Percentiles rank a stretch among this genome's conserved stretches.
phyloP scores from a whole-genome alignment of 306 rosid species.

The Medicago truncatula region DNA sequence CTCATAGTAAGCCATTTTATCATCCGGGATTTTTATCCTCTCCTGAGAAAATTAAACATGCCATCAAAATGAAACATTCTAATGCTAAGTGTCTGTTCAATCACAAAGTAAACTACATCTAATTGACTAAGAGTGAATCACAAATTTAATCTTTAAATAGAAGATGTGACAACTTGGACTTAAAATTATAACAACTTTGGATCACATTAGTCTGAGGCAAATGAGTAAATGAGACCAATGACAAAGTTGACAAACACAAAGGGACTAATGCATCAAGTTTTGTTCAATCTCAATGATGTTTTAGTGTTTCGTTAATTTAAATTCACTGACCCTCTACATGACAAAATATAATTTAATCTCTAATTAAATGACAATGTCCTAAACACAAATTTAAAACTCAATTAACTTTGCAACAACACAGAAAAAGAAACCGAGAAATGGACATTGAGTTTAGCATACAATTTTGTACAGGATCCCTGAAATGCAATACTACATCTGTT shows the following conservation, averaged over 20 bases:
- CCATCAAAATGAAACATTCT: conserved; percentile 1
- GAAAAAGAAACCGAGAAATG: too few relatives aligned
- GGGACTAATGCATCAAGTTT: background rate
- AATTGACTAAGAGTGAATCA: background rate
- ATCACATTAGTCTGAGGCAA: background rate
- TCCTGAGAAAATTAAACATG: conserved; percentile 58
- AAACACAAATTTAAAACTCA: too few relatives aligned
- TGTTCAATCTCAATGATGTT: background rate
- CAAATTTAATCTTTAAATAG: background rate
- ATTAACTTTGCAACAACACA: too few relatives aligned
- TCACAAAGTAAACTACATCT: too few relatives aligned
- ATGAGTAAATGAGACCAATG: background rate
- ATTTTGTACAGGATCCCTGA: too few relatives aligned
- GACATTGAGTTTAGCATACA: too few relatives aligned
- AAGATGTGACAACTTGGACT: background rate
- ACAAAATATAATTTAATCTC: too few relatives aligned
- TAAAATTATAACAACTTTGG: background rate
- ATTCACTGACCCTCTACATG: too few relatives aligned
- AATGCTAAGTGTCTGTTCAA: conserved; percentile 1
- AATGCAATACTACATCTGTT: too few relatives aligned
- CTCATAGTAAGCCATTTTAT: conserved; percentile 92
- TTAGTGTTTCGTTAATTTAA: background rate
- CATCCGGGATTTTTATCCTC: conserved; percentile 89
- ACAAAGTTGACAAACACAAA: background rate
- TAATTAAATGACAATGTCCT: too few relatives aligned